phyloP scores from a whole-genome alignment of 148 eudicot genomes.

The Diospyros lotus region DNA sequence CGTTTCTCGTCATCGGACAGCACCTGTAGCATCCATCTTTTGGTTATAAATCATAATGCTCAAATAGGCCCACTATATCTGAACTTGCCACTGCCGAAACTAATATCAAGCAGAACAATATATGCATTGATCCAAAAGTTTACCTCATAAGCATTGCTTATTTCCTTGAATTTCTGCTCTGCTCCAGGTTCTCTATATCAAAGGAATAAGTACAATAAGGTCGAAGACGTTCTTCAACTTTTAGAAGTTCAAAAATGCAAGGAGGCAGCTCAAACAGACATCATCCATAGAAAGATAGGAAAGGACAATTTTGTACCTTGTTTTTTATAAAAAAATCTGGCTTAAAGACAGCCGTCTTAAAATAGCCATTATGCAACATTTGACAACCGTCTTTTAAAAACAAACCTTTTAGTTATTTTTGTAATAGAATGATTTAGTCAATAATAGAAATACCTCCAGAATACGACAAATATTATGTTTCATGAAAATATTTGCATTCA shows the following conservation, averaged over 20 bases:
- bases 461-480: too few relatives aligned
- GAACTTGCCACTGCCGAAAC: not conserved
- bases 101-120: not conserved
- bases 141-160: constrained; percentile 99
- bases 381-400: too few relatives aligned
- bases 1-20: constrained; percentile 98
- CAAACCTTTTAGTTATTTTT: too few relatives aligned
- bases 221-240: too few relatives aligned
- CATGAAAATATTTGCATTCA: too few relatives aligned
- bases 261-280: not conserved
- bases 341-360: too few relatives aligned
- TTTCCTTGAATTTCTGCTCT: constrained; percentile 87
- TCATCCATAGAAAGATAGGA: not conserved
- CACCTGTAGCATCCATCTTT: constrained; percentile 43
- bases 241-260: not conserved
- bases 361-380: too few relatives aligned
- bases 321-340: too few relatives aligned
- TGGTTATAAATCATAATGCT: constrained; percentile 1
- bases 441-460: too few relatives aligned
- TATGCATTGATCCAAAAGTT: constrained; percentile 2
- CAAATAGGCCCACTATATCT: not conserved
- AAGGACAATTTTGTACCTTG: too few relatives aligned
- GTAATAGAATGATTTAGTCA: too few relatives aligned
- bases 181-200: constrained; percentile 89
- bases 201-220: constrained; percentile 9